A percentile compares a stretch with the other conserved stretches of the same genome.
Conservation (phyloP, 2,329 filamentous ascomycete genomes). For the Amauroascus niger region DNA sequence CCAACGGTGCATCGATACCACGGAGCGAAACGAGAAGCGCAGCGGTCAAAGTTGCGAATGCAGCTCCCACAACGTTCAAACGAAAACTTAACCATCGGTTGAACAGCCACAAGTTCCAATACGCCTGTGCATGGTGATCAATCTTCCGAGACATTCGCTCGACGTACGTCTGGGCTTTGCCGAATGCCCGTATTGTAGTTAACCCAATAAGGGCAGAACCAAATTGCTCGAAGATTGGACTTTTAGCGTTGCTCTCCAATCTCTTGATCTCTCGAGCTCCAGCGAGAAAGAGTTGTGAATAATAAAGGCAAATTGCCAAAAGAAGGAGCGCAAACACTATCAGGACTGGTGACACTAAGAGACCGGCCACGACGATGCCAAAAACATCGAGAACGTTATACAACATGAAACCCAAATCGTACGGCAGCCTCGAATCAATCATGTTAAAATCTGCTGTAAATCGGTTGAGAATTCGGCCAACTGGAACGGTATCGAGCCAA, state of each 20-base stretch:
- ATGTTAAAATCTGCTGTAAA: slow-evolving; percentile 69
- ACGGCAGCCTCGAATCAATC: slow-evolving; percentile 58
- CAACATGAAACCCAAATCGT: slow-evolving; percentile 52
- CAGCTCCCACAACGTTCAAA: slow-evolving; percentile 58
- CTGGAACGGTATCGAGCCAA: slow-evolving; percentile 70
- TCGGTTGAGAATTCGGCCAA: slow-evolving; percentile 66
- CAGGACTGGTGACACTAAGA: slow-evolving; percentile 59
- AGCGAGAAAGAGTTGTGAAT: slow-evolving; percentile 55
- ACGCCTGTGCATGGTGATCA: slow-evolving; percentile 57
- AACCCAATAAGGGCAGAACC: slow-evolving; percentile 63
- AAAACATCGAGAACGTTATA: slow-evolving; percentile 53
- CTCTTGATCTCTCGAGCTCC: slow-evolving; percentile 66
- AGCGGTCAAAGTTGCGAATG: slow-evolving; percentile 58
- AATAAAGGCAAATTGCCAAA: slow-evolving; percentile 48
- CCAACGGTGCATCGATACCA: slow-evolving; percentile 57
- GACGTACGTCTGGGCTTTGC: slow-evolving; percentile 57
- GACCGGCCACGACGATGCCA: slow-evolving; percentile 56
- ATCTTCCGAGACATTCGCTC: slow-evolving; percentile 60
- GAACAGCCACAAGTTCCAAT: slow-evolving; percentile 60
- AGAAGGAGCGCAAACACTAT: slow-evolving; percentile 53
- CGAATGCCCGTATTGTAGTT: slow-evolving; percentile 65
- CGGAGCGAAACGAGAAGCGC: slow-evolving; percentile 53
- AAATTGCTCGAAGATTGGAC: slow-evolving; percentile 72
- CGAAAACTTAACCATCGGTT: slow-evolving; percentile 70
- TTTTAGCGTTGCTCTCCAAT: slow-evolving; percentile 66